Percentiles rank a stretch among this genome's conserved stretches.
Conservation (phyloP, 2,329 filamentous ascomycete species). For the Stenocarpella maydis region DNA sequence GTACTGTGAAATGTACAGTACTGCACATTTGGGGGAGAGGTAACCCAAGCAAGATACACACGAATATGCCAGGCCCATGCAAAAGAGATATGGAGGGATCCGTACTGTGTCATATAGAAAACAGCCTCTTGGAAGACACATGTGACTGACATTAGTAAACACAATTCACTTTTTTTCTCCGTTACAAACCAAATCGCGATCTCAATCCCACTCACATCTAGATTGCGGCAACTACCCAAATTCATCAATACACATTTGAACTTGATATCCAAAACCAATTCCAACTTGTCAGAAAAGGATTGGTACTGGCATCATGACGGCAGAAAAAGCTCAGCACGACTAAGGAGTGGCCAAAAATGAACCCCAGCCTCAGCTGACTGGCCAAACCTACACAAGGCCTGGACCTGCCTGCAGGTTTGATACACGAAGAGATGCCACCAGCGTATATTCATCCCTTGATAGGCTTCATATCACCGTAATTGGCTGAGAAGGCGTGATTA, state of each 20-base stretch:
- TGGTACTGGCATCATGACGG: not conserved
- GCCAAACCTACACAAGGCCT: not conserved
- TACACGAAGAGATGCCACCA: not conserved
- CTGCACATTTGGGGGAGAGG: not conserved
- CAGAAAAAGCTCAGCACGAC: not conserved
- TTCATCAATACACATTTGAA: not conserved
- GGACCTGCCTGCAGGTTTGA: not conserved
- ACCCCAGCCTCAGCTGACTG: not conserved
- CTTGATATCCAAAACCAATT: not conserved
- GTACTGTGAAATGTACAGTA: conserved; percentile 3
- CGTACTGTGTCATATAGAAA: not conserved
- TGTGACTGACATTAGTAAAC: not conserved
- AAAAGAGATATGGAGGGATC: not conserved
- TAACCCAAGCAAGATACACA: too few species aligned
- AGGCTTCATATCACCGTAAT: not conserved
- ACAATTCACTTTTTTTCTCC: not conserved
- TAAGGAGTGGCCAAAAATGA: not conserved
- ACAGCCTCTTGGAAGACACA: not conserved
- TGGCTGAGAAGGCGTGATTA: not conserved
- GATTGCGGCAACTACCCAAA: not conserved
- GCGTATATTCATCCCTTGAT: not conserved
- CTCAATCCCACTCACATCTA: not conserved
- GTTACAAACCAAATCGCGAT: not conserved
- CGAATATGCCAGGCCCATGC: not conserved
- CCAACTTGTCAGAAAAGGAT: not conserved